Base-by-base conservation (phyloP, 345 rosid species). In the Nasturtium officinale region DNA sequence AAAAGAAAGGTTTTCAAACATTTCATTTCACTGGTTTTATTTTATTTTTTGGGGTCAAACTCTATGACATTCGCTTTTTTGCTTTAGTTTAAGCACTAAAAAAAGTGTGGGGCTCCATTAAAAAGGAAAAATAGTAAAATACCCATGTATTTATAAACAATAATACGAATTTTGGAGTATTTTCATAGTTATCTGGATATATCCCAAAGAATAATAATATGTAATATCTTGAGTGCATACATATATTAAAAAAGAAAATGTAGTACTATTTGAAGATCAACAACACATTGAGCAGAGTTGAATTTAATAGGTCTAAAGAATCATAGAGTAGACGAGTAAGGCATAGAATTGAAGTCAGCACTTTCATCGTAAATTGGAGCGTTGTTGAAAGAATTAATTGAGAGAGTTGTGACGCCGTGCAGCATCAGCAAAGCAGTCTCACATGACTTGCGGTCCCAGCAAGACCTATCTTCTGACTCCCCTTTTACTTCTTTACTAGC, bases 391-490 rank as follows among this genome's bases (percentile, higher is more conserved):
- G 32, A 61, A 54, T 54, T 64, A 23, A 26, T 37, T n/a, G 65
- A 46, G 74, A 63, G 74, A 63, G 75, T 40, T 40, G 69, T 69
- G 71, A 73, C 77, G 71, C 71, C 71, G 71, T 64, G 71, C 77
- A 64, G 57, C 64, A 73, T 73, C 77, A 37, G 64, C 63, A 43
- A 37, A 33, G 71, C 50, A 73, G 38, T 40, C 38, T 73, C 71
- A 23, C 77, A 73, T 74, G 71, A 73, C 58, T 73, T 73, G 50
- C 77, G 77, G 65, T 55, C 77, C 65, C 71, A 55, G 58, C 77
- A 55, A 40, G 46, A 62, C 69, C 45, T 47, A n/a, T 70, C 48
- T 33, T 70, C 61, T 45, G 35, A 52, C 51, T 33, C n/a, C 35
- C 2, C 64, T 59, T 70, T 47, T 33, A 70, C 50, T 59, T 46